Evolutionary conservation across 2,329 filamentous ascomycete genomes (phyloP).

Genomic region (Apiospora hydei): DNA sequence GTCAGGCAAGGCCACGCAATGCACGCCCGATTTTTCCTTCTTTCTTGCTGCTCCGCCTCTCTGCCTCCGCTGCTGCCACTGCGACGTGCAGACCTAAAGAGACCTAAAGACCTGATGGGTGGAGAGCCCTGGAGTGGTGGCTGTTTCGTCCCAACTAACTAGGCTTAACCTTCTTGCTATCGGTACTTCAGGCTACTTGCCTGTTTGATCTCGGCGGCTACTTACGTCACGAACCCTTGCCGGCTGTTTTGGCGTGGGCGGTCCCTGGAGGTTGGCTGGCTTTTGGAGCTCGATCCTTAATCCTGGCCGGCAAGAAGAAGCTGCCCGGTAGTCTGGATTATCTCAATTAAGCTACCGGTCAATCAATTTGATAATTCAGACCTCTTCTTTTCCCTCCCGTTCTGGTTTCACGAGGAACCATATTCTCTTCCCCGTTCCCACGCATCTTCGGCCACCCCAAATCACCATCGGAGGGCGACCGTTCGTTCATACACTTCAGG

Average conservation of each 20-base stretch:
- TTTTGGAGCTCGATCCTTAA: not conserved
- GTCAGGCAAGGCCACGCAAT: conserved; percentile 17
- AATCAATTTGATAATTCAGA: conserved; percentile 2
- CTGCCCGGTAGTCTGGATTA: conserved; percentile 1
- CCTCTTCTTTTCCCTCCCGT: not conserved
- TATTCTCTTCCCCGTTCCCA: conserved; percentile 21
- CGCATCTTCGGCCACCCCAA: conserved; percentile 19
- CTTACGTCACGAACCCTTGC: conserved; percentile 19
- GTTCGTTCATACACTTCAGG: conserved; percentile 9
- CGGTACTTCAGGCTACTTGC: conserved; percentile 20
- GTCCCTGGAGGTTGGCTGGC: not conserved
- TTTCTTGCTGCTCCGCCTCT: conserved; percentile 11
- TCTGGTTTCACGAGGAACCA: not conserved
- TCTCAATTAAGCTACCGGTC: conserved; percentile 16
- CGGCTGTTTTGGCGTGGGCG: not conserved
- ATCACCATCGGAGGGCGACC: conserved; percentile 10
- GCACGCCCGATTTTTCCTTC: conserved; percentile 8
- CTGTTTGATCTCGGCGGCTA: conserved; percentile 13
- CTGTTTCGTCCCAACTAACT: conserved; percentile 21
- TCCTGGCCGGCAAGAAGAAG: not conserved
- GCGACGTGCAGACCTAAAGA: not conserved
- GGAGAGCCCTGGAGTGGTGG: not conserved
- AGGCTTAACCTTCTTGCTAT: conserved; percentile 2
- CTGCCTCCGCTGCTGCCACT: not conserved
- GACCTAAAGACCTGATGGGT: not conserved